phyloP scores from a whole-genome alignment of 179 eudicot genomes.

The Spinacia oleracea region DNA sequence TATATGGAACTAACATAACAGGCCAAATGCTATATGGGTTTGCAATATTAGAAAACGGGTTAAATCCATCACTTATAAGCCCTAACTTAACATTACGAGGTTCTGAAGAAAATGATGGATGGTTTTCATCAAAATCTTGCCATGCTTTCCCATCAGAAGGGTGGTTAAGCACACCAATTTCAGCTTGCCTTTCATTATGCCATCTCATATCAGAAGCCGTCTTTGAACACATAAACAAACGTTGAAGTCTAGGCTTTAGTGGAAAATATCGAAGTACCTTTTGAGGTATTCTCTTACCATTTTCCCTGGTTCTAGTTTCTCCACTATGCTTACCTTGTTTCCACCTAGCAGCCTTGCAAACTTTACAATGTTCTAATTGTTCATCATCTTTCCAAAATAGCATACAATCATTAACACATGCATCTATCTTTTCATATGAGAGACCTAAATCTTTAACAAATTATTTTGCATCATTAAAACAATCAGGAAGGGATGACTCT shows the following conservation, averaged over 20 bases:
- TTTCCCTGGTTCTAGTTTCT: background rate
- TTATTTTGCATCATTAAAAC: too few relatives aligned
- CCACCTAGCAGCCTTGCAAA: too few relatives aligned
- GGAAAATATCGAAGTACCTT: constrained; percentile 1
- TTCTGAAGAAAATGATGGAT: background rate
- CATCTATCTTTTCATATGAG: background rate
- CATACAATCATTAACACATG: background rate
- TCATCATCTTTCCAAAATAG: too few relatives aligned
- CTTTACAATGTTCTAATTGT: too few relatives aligned
- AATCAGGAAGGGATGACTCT: background rate
- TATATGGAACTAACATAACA: background rate
- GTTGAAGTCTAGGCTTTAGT: constrained; percentile 1
- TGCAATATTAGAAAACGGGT: background rate
- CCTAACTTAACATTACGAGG: background rate
- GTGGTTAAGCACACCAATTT: background rate
- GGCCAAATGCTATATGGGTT: background rate
- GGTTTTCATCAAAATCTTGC: background rate
- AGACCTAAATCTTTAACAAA: background rate
- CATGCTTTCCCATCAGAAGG: background rate
- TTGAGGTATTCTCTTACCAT: background rate
- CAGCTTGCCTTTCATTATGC: background rate
- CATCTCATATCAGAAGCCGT: background rate
- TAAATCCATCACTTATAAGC: constrained; percentile 1
- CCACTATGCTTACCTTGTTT: constrained; percentile 4
- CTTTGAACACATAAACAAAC: background rate